Base-by-base conservation (phyloP, 768 basidiomycete species). In the Macrolepiota fuliginosa region DNA sequence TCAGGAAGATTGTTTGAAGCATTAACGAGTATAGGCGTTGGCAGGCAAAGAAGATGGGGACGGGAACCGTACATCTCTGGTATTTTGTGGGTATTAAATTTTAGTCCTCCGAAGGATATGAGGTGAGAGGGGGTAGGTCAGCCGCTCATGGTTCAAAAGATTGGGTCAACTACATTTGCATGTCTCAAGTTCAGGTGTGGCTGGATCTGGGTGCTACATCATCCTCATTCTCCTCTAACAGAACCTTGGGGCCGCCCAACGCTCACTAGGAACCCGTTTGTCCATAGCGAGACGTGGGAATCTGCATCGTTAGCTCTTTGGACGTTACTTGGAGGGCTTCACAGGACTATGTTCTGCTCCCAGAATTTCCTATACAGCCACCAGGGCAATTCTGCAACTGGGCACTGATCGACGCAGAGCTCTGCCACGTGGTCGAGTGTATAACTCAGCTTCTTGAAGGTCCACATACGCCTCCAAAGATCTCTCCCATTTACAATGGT, bases 341-440 rank as follows among this genome's bases (percentile, higher is more conserved):
- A 10, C 54, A 54, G 32, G 24, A 74, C 7, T 84, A 90, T 68
- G 81, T 86, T 0, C 76, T 93, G 15, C 89, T 91, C 68, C 91
- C 92, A 2, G 83, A 82, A 54, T 83, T 86, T 40, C 89, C 92
- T 4, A 87, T 98, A 39, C 84, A 90, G 63, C 96, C 94, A 0
- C 90, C 95, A 1, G 94, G 98, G 68, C 94, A 98, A 66, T 96
- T 99, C 74, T 94, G 96, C 71, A 96, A 98, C 75, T 97, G 95
- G 90, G 82, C 92, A 3, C 81, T 91, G 45, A 87, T 99, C 56
- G 95, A 97, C n/a, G n/a, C n/a, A n/a, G n/a, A n/a, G n/a, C n/a
- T 98, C 39, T 94, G 96, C 67, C 85, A 94, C 6, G 88, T 98
- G 36, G 96, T 96, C 67, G 88, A 94, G 45, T 98, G 96, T 70